Percentiles rank a stretch among this genome's conserved stretches.
Conservation (phyloP, 2,329 filamentous ascomycete genomes). For the Calonectria pauciramosa region DNA sequence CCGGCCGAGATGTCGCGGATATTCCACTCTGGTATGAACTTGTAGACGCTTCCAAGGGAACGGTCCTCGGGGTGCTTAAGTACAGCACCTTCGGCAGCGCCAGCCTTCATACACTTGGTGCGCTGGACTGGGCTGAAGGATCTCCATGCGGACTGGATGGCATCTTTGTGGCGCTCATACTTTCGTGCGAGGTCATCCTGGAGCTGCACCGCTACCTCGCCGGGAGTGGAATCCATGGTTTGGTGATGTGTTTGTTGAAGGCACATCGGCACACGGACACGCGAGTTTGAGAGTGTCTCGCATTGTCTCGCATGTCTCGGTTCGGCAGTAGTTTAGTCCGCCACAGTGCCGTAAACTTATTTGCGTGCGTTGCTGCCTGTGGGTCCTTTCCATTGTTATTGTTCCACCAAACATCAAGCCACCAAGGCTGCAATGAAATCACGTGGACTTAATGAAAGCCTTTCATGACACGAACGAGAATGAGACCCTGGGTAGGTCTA, state of each 20-base stretch:
- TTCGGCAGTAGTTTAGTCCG: conserved; percentile 1
- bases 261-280: background rate
- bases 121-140: conserved; percentile 53
- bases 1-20: conserved; percentile 54
- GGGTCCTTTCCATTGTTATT: background rate
- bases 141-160: conserved; percentile 56
- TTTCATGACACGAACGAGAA: background rate
- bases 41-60: conserved; percentile 53
- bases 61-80: conserved; percentile 52
- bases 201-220: conserved; percentile 37
- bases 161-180: conserved; percentile 52
- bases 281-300: too few relatives aligned
- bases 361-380: background rate
- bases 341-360: background rate
- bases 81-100: conserved; percentile 49
- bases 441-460: background rate
- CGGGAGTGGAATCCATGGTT: background rate
- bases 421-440: background rate
- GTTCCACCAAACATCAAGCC: background rate
- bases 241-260: background rate
- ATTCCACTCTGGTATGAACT: conserved; percentile 60
- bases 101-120: conserved; percentile 51
- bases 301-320: background rate
- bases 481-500: background rate
- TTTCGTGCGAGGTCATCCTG: conserved; percentile 56